Evolutionary conservation across 192 early-diverging fungal genomes (phyloP).

Genomic region (Umbelopsis ramanniana): DNA sequence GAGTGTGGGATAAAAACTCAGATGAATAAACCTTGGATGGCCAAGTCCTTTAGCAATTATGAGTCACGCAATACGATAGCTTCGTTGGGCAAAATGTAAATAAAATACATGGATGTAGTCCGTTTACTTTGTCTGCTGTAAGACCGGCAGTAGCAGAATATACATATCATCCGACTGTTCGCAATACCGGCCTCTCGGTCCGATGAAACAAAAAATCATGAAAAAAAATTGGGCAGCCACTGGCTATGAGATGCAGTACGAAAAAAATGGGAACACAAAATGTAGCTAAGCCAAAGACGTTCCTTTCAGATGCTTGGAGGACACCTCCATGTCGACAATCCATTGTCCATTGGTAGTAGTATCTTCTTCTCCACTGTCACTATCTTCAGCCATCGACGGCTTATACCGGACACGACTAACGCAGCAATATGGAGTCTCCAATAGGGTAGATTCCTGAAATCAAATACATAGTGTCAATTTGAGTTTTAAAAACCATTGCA

Average conservation of each 20-base stretch:
- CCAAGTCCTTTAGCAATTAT: too few relatives aligned
- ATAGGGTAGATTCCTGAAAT: slow-evolving; percentile 15
- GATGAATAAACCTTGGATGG: too few relatives aligned
- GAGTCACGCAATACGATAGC: neutral
- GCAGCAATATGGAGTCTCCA: slow-evolving; percentile 26
- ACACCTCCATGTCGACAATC: slow-evolving; percentile 23
- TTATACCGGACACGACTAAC: slow-evolving; percentile 12
- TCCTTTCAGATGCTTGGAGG: slow-evolving; percentile 21
- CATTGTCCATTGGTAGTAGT: slow-evolving; percentile 8
- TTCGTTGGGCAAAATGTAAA: neutral
- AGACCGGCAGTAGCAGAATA: too few relatives aligned
- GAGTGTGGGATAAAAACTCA: too few relatives aligned
- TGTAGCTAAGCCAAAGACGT: neutral
- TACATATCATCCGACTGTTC: too few relatives aligned
- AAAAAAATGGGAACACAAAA: too few relatives aligned
- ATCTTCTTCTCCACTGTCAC: slow-evolving; percentile 20
- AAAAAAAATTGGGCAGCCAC: too few relatives aligned
- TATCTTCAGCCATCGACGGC: neutral
- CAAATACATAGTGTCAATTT: neutral
- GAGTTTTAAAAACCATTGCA: neutral
- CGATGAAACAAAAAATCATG: too few relatives aligned
- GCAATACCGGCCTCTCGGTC: too few relatives aligned
- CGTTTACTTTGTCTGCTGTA: neutral
- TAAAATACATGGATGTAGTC: neutral
- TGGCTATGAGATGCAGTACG: too few relatives aligned